Evolutionary conservation across 257 asterid genomes (phyloP).

Genomic region (Agastache rugosa): DNA sequence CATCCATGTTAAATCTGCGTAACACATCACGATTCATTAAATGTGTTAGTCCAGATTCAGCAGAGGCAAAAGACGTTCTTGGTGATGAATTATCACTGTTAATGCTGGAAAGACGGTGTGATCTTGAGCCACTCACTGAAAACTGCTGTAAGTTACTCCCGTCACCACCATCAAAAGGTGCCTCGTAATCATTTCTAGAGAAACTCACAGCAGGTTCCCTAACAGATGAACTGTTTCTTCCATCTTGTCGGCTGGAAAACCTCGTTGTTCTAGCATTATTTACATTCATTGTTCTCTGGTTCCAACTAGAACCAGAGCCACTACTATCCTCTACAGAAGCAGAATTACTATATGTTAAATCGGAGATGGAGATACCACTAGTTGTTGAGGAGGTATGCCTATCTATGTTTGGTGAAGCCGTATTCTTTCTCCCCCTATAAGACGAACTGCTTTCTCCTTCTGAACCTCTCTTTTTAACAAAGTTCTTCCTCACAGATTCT

Average conservation of each 20-base stretch:
- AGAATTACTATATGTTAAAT: constrained; percentile 34
- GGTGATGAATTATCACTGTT: constrained; percentile 44
- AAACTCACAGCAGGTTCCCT: constrained; percentile 37
- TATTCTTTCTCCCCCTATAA: constrained; percentile 44
- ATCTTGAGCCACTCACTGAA: constrained; percentile 49
- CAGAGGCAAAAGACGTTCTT: constrained; percentile 39
- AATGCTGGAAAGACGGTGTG: constrained; percentile 44
- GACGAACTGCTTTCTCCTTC: constrained; percentile 65
- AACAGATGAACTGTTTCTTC: constrained; percentile 44
- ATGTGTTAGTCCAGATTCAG: constrained; percentile 46
- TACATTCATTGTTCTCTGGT: constrained; percentile 44
- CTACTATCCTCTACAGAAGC: constrained; percentile 26
- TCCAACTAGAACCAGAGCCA: constrained; percentile 41
- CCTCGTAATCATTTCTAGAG: constrained; percentile 41
- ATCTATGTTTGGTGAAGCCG: constrained; percentile 29
- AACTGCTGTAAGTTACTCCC: constrained; percentile 39
- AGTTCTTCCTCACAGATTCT: constrained; percentile 42
- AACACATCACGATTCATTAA: constrained; percentile 43
- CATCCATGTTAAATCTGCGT: constrained; percentile 59
- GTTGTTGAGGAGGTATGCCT: constrained; percentile 41
- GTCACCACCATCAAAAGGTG: constrained; percentile 40
- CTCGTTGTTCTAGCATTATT: constrained; percentile 50
- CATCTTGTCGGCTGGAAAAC: constrained; percentile 41
- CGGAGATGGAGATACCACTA: constrained; percentile 52
- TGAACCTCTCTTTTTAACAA: constrained; percentile 49